A percentile compares a stretch with the other conserved stretches of the same genome.
phyloP scores from a whole-genome alignment of 441 rosid genomes.

The Isatis lusitanica region DNA sequence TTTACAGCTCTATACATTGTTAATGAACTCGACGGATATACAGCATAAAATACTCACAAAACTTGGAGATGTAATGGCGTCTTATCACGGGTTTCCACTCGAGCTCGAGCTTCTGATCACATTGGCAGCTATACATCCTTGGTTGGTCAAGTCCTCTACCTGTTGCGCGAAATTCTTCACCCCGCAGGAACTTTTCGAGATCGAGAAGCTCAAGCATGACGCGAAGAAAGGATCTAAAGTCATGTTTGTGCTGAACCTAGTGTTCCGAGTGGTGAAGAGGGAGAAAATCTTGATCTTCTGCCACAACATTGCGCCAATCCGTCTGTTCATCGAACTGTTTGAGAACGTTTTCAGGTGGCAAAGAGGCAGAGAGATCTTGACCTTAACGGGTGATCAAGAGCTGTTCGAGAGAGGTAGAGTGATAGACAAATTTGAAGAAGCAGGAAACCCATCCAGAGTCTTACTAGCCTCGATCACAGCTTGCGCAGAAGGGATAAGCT shows the following conservation, averaged over 20 bases:
- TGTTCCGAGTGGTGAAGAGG: slow-evolving; percentile 64
- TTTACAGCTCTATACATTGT: slow-evolving; percentile 78
- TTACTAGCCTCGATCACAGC: slow-evolving; percentile 88
- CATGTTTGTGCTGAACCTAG: slow-evolving; percentile 86
- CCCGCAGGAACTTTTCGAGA: slow-evolving; percentile 45
- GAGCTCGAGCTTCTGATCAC: slow-evolving; percentile 87
- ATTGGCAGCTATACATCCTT: slow-evolving; percentile 92
- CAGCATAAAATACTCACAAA: slow-evolving; percentile 65
- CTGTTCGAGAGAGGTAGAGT: slow-evolving; percentile 84
- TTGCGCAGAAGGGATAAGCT: slow-evolving; percentile 93
- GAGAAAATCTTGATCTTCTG: slow-evolving; percentile 90
- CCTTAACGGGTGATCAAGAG: slow-evolving; percentile 85
- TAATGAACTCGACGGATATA: slow-evolving; percentile 82
- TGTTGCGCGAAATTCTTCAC: slow-evolving; percentile 65
- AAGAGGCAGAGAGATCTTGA: slow-evolving; percentile 71
- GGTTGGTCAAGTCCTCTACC: slow-evolving; percentile 64
- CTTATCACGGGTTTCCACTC: slow-evolving; percentile 62
- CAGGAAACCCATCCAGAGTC: slow-evolving; percentile 59
- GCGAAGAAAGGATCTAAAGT: slow-evolving; percentile 81
- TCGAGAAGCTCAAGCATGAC: slow-evolving; percentile 60
- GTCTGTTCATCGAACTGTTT: slow-evolving; percentile 60
- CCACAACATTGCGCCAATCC: slow-evolving; percentile 95
- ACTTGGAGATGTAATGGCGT: slow-evolving; percentile 60
- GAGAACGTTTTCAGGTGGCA: slow-evolving; percentile 74
- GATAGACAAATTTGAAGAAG: slow-evolving; percentile 85